These are phyloP conservation scores for Populus davidiana DNA, from an alignment of 345 rosid genomes.

Conservation along the genomic window DNA sequence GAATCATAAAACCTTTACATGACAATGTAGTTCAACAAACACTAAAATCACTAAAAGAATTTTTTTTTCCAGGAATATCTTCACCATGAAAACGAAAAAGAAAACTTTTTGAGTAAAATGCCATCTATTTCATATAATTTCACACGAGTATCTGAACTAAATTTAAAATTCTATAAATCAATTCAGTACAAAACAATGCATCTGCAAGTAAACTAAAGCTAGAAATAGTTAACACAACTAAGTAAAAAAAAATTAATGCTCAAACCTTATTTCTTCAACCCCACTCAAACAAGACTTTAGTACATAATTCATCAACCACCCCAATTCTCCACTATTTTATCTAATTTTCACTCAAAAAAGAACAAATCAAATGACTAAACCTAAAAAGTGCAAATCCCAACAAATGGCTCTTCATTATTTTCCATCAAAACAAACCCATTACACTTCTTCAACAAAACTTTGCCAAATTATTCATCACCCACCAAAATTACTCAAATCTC, in stretches of 20 bases:
- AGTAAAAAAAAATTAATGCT: not conserved
- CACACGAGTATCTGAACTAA: not conserved
- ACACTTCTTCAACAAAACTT: not conserved
- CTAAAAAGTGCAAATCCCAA: conserved; percentile 5
- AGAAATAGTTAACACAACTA: not conserved
- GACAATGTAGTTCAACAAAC: not conserved
- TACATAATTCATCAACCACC: not conserved
- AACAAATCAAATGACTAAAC: not conserved
- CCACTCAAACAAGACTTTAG: not conserved
- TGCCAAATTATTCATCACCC: not conserved
- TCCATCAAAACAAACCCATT: conserved; percentile 1
- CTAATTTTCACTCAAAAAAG: not conserved
- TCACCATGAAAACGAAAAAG: not conserved
- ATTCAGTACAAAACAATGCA: not conserved
- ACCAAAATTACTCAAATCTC: conserved; percentile 1
- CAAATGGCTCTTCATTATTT: not conserved
- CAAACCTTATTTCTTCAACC: not conserved
- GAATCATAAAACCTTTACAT: not conserved
- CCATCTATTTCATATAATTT: not conserved
- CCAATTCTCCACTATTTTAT: not conserved
- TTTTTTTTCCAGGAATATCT: not conserved
- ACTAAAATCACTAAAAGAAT: not conserved
- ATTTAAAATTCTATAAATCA: not conserved
- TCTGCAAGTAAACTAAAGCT: not conserved
- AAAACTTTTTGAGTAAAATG: not conserved